Evolutionary conservation across 257 asterid species (phyloP).

Genomic region (Solanum verrucosum): DNA sequence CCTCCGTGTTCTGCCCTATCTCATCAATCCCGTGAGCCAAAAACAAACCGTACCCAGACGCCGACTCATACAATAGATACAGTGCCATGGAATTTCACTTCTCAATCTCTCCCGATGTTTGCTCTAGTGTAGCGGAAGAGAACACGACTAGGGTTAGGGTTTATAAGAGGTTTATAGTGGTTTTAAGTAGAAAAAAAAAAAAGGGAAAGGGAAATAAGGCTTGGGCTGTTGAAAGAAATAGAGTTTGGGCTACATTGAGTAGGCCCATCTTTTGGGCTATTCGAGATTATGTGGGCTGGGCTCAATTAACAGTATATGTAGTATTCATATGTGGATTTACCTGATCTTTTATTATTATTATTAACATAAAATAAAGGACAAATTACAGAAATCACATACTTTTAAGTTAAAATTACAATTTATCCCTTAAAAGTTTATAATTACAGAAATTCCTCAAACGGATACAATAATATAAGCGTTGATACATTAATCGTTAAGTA

Average conservation of each 20-base stretch:
- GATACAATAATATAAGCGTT: too few species aligned
- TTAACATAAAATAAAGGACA: too few species aligned
- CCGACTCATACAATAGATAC: conserved; percentile 65
- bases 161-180: not conserved
- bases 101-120: not conserved
- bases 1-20: conserved; percentile 86
- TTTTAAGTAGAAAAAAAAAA: not conserved
- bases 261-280: not conserved
- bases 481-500: too few species aligned
- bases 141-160: not conserved
- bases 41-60: conserved; percentile 68
- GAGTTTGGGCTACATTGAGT: not conserved
- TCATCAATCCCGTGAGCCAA: conserved; percentile 69
- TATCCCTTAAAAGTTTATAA: too few species aligned
- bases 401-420: accelerated
- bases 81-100: conserved; percentile 40
- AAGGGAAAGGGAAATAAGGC: not conserved
- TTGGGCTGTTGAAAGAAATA: not conserved
- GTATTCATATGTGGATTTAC: not conserved
- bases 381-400: too few species aligned
- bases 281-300: not conserved
- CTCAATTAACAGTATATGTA: not conserved
- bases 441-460: too few species aligned
- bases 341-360: not conserved
- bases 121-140: not conserved